Evolutionary conservation across 2,329 filamentous ascomycete species (phyloP), one percentile per base, ranked within the genome.

Genomic region (Leptographium radiaticola): DNA sequence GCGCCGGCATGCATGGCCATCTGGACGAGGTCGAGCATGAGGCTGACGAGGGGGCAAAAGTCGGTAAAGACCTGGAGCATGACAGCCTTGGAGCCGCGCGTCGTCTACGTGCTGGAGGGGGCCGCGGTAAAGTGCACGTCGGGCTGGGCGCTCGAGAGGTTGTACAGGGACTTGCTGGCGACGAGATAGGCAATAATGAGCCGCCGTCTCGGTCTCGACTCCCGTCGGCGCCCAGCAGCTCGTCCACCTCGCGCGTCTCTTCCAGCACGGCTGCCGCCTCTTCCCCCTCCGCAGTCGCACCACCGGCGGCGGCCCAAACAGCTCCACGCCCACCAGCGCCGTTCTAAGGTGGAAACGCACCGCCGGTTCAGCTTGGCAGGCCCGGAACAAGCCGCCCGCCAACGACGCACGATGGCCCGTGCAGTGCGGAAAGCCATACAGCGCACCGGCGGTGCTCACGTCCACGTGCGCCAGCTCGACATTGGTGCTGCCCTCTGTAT

Each of bases 181-280:
- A 91, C 81, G 0, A 86, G 82, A 64, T 90, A 91, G 0, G 84
- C 84, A 60, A 90, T 86, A 65, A 88, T 85, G 66, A 90, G n/a
- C n/a, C n/a, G n/a, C n/a, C n/a, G 86, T 88, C 56, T 87, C 83
- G 56, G 80, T 72, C 59, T 83, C 77, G 54, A 78, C 70, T 71
- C 39, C 78, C 78, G 60, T 81, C 78, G 18, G 74, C 69, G 13
- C 71, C 76, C 25, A 81, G 65, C 10, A 81, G 61, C 15, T 80
- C 62, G 58, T 79, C 76, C 25, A 70, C 71, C 68, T 75, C 70
- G 10, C 25, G 25, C 5, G 25, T 25, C 25, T 25, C 25, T 5
- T 25, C 25, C 3, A 5, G 25, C 25, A 5, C 5, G 25, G 25
- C 25, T 25, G 25, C 25, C 25, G 25, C 25, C 25, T 25, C 25